Evolutionary conservation across 2,329 filamentous ascomycete species (phyloP), one percentile per base, ranked within the genome.

Genomic region (Paraphoma chrysanthemicola): DNA sequence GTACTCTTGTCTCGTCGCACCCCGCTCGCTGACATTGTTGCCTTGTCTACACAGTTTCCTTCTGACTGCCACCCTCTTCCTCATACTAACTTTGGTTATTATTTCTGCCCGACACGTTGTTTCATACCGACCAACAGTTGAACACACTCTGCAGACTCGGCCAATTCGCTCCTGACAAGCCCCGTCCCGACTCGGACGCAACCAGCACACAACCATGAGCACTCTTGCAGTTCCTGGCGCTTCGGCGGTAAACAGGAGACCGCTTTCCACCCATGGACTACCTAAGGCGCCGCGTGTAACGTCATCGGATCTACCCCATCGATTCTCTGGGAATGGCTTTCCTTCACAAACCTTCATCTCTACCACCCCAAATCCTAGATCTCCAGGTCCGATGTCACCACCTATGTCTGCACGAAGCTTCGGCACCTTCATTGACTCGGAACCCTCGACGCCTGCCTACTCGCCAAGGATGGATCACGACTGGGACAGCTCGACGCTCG

Each of bases 341-440:
- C 62, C 65, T 44, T 48, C 58, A 50, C 63, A 60, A 42, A 45
- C 63, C 10, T 52, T 60, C 36, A 39, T 54, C 23, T 63, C 65
- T 46, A 56, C 51, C 17, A 62, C 64, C 38, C 58, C 62, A 54
- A 63, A 63, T 51, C 70, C 71, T 38, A 61, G 58, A 16, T 66
- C 66, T 3, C 62, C 64, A 42, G 65, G 60, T 23, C 63, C 63
- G 55, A 64, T 69, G 62, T 73, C 73, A 17, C 73, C 73, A n/a
- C 73, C 72, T 18, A 70, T 75, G 68, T 75, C 73, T 11, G 73
- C 71, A 6, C 70, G 62, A 50, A 74, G 70, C 6, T 73, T 76
- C 41, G 68, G 69, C 39, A 77, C 74, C 1, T 69, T 75, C 47
- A 76, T 75, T 56, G 74, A 75, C 50, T 75, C 73, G 1, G 72